These are phyloP conservation scores for Fusarium nanum DNA, from an alignment of 2,329 filamentous ascomycete species.

Conservation along the genomic window DNA sequence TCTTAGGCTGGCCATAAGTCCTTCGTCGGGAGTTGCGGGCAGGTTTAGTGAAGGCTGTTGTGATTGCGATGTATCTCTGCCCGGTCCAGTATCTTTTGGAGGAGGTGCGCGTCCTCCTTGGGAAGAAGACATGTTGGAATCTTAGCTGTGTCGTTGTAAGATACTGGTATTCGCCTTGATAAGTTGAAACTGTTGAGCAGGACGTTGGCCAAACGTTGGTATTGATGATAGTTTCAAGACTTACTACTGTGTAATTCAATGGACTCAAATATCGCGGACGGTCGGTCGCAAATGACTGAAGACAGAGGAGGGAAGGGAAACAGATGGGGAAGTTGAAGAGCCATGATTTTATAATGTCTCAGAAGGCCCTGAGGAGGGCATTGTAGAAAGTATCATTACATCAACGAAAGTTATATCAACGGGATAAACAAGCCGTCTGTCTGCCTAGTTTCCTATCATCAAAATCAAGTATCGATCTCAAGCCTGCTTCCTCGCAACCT, in stretches of 20 bases:
- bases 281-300: background rate
- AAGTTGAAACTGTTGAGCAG: background rate
- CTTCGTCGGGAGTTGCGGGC: background rate
- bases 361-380: background rate
- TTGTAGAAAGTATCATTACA: background rate
- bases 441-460: background rate
- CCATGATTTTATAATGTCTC: background rate
- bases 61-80: too few relatives aligned
- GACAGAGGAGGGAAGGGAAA: background rate
- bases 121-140: background rate
- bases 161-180: background rate
- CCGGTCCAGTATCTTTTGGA: background rate
- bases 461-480: background rate
- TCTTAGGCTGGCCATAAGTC: background rate
- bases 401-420: background rate
- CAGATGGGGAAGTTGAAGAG: background rate
- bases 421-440: background rate
- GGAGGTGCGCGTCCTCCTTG: too few relatives aligned
- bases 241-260: background rate
- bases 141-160: background rate
- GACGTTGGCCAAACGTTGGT: background rate
- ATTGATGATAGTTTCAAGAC: background rate
- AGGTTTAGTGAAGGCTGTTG: background rate
- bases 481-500: background rate
- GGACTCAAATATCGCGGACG: accelerated